Conservation (phyloP, 176 grass and related monocot species). For the Guadua angustifolia region DNA sequence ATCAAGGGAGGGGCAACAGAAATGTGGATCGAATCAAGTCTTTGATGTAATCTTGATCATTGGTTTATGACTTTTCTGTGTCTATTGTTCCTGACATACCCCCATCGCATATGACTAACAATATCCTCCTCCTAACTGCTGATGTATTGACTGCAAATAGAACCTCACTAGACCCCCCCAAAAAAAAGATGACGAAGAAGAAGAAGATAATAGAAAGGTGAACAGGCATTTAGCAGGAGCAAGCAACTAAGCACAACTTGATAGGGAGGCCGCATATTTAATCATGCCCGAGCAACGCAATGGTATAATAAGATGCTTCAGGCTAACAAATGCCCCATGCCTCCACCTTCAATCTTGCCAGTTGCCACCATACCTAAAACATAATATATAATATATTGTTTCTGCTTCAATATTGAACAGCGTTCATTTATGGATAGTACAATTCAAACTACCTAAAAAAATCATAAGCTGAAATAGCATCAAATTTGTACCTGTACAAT, state of each 20-base stretch:
- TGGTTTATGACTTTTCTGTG: background rate
- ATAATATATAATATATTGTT: conserved; percentile 2
- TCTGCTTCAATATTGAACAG: background rate
- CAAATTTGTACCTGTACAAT: conserved; percentile 77
- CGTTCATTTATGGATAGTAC: background rate
- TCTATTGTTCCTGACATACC: background rate
- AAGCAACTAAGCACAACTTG: background rate
- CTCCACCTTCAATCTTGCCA: conserved; percentile 1
- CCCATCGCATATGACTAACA: background rate
- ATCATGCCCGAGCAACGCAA: background rate
- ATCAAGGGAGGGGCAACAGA: background rate
- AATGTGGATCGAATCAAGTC: background rate
- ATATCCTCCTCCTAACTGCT: background rate
- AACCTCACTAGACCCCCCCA: background rate
- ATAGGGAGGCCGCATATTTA: background rate
- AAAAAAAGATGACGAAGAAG: no score
- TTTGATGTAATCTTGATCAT: background rate
- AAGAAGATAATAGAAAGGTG: background rate
- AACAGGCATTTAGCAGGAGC: background rate
- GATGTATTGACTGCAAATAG: background rate
- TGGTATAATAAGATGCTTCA: background rate
- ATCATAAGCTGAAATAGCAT: background rate
- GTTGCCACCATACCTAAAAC: background rate
- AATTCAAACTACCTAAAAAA: background rate
- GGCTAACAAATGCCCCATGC: background rate